These are phyloP conservation scores for Sequoiadendron giganteum DNA, from an alignment of 75 land plant genomes.

Conservation along the genomic window DNA sequence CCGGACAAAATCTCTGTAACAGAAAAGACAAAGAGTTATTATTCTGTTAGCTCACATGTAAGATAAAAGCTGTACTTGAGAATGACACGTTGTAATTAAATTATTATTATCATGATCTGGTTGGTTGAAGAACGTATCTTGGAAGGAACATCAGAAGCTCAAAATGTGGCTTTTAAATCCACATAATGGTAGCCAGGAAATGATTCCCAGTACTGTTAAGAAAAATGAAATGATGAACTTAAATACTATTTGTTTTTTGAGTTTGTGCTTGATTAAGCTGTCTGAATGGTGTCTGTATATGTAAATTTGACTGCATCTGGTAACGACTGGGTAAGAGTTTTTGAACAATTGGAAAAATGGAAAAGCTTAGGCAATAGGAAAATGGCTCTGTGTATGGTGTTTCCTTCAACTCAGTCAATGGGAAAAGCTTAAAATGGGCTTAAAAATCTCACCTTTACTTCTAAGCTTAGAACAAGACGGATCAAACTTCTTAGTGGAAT, in stretches of 20 bases:
- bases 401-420: not conserved
- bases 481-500: too few species aligned
- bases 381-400: not conserved
- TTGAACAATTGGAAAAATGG: too few species aligned
- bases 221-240: too few species aligned
- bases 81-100: not conserved
- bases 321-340: too few species aligned
- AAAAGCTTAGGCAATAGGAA: not conserved
- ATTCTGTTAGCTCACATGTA: not conserved
- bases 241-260: too few species aligned
- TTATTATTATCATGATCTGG: not conserved
- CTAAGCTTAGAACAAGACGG: not conserved
- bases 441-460: not conserved
- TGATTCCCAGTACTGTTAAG: not conserved
- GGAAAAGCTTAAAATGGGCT: too few species aligned
- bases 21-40: conserved; percentile 10
- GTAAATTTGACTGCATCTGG: too few species aligned
- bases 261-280: too few species aligned
- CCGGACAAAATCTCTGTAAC: conserved; percentile 59
- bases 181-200: not conserved
- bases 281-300: too few species aligned
- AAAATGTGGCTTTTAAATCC: not conserved
- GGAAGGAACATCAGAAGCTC: not conserved
- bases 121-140: too few species aligned
- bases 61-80: not conserved